Percentiles rank a stretch among this genome's conserved stretches.
Evolutionary conservation across 495 filamentous ascomycete genomes (phyloP).

Genomic region (Xylaria acuta): DNA sequence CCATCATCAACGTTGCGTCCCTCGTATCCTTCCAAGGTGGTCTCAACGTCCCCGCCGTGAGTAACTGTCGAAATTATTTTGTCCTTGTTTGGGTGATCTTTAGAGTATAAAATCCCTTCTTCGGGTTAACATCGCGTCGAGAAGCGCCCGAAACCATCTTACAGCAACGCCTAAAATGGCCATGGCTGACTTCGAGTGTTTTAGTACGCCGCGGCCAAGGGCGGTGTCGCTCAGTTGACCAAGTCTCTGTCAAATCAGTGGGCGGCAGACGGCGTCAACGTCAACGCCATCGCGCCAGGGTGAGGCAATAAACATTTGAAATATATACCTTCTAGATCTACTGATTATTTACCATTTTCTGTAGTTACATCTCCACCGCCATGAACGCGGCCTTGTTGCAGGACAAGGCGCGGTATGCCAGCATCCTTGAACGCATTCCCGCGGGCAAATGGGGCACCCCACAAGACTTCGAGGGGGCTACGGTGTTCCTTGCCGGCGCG

Average conservation of each 20-base stretch:
- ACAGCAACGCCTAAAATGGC: neutral
- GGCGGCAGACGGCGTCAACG: conserved; percentile 68
- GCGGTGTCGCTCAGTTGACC: conserved; percentile 66
- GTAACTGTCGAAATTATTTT: neutral
- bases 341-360: neutral
- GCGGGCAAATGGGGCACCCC: conserved; percentile 74
- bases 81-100: neutral
- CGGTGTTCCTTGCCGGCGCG: conserved; percentile 70
- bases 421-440: conserved; percentile 76
- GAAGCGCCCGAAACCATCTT: neutral
- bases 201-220: conserved; percentile 72
- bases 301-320: neutral
- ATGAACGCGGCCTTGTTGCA: conserved; percentile 59
- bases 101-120: neutral
- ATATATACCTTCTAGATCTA: neutral
- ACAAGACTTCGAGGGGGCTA: conserved; percentile 76
- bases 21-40: conserved; percentile 28
- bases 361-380: conserved; percentile 13
- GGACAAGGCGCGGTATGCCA: conserved; percentile 63
- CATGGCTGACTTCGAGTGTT: neutral
- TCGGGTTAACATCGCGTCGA: neutral
- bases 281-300: conserved; percentile 76
- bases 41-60: conserved; percentile 56
- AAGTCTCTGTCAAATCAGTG: conserved; percentile 76
- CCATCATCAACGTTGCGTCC: conserved; percentile 31